Percentiles rank a stretch among this genome's conserved stretches.
phyloP scores from a whole-genome alignment of 2,329 filamentous ascomycete genomes.

The Scedosporium boydii region DNA sequence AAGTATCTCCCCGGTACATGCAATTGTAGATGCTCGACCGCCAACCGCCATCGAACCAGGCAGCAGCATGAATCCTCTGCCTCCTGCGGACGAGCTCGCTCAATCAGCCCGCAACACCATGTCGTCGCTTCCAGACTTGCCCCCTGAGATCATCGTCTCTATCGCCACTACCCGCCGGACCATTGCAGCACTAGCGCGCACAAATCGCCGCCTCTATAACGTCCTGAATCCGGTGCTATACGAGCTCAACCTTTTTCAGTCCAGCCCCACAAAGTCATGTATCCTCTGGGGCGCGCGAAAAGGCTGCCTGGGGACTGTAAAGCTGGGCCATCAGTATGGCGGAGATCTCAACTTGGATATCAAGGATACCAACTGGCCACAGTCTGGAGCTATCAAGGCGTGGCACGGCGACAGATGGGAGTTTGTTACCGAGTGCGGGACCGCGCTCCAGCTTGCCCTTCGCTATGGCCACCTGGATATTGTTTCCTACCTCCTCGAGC shows the following conservation, averaged over 20 bases:
- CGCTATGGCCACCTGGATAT: background rate
- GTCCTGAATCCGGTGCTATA: background rate
- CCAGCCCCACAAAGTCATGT: background rate
- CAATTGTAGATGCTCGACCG: too few relatives aligned
- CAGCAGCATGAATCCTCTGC: too few relatives aligned
- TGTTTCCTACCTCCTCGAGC: background rate
- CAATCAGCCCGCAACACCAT: background rate
- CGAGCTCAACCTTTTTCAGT: background rate
- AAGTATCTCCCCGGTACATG: too few relatives aligned
- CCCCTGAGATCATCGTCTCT: background rate
- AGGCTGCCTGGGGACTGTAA: background rate
- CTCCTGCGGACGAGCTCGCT: too few relatives aligned
- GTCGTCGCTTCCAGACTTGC: background rate
- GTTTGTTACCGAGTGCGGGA: background rate
- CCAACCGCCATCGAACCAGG: too few relatives aligned
- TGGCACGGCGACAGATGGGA: background rate
- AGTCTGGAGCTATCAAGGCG: background rate
- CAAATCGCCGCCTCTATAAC: background rate
- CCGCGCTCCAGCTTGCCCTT: background rate
- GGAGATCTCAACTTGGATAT: background rate
- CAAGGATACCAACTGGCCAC: conserved; percentile 1
- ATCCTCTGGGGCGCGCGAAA: background rate
- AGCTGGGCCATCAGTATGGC: background rate
- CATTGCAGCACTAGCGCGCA: background rate
- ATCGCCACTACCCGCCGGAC: background rate